Base-by-base conservation (phyloP, 768 basidiomycete genomes). In the Termitomyces sp. region DNA sequence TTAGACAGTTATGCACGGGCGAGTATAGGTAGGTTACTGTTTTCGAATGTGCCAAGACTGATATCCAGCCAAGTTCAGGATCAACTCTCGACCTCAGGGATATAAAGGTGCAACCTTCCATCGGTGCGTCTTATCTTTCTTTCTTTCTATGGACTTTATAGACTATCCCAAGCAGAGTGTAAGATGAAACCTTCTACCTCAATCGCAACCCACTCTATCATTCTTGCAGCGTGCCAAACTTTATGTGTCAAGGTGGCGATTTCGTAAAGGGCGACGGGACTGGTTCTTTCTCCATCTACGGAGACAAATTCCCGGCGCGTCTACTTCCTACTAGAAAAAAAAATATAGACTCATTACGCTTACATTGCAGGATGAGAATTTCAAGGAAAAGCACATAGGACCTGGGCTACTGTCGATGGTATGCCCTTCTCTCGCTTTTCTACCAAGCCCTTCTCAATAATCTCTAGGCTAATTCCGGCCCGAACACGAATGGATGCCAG, bases 201-300 rank as follows among this genome's bases (percentile, higher is more conserved):
- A 23, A 1, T 23, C 23, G 23, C 23, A 23, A 23, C 23, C 23
- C 23, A 23, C 23, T 23, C 23, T 23, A 10, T 10, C 31, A 9
- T 33, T 33, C 17, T 17, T 46, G 46, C 57, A 92, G 90, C 15
- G 89, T 92, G 21, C 89, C 86, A 6, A 91, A 91, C 64, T 99
- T 98, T 73, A 98, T 99, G 94, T 91, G 93, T 62, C 95, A 98
- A 82, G 94, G 94, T 79, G 97, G 97, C 0, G 97, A 99, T 68
- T 99, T 98, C 62, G 63, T 95, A 62, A 95, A 95, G 59, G 85
- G 86, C 3, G 97, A 99, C 64, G 97, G 97, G 37, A 98, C 96
- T 1, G 97, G 97, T 1, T 85, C 87, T 0, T 94, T 95, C 72
- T 96, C 93, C n/a, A 92, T 99, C 61, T 98, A 97, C 64, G 96